Percentiles rank a stretch among this genome's conserved stretches.
Evolutionary conservation across 2,329 filamentous ascomycete species (phyloP).

Genomic region (Botrytis fragariae): DNA sequence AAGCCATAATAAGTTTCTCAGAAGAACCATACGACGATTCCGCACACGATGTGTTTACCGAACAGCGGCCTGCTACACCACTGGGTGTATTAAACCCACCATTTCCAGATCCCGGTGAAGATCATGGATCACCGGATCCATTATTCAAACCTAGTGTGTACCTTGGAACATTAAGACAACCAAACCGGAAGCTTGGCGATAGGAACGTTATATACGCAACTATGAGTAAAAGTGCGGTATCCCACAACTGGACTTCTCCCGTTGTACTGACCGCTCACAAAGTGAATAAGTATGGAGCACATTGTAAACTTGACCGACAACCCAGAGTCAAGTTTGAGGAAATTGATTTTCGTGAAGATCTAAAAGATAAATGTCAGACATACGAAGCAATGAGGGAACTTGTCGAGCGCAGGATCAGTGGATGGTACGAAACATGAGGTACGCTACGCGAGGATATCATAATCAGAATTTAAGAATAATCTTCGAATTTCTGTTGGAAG

Average conservation of each 20-base stretch:
- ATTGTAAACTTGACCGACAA: conserved; percentile 8
- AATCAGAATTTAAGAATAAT: not conserved
- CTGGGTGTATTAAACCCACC: conserved; percentile 1
- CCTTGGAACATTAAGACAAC: conserved; percentile 4
- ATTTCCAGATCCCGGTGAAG: not conserved
- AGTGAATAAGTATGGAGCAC: conserved; percentile 8
- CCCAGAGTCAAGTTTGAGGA: conserved; percentile 2
- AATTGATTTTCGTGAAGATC: not conserved
- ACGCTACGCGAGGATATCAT: conserved; percentile 8
- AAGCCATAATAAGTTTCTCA: not conserved
- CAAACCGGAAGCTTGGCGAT: not conserved
- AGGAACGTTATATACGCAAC: conserved; percentile 9
- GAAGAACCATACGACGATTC: not conserved
- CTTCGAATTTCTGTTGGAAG: not conserved
- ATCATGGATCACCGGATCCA: conserved; percentile 4
- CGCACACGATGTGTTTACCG: not conserved
- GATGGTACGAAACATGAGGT: conserved; percentile 10
- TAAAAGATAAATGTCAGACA: conserved; percentile 5
- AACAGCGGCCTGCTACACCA: conserved; percentile 2
- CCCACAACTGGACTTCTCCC: not conserved
- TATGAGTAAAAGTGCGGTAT: not conserved
- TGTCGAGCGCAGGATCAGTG: conserved; percentile 7
- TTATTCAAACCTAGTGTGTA: conserved; percentile 7
- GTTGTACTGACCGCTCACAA: conserved; percentile 11
- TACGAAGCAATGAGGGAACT: conserved; percentile 12